Evolutionary conservation across 2,329 filamentous ascomycete species (phyloP).

Genomic region (Alternaria arbusti): DNA sequence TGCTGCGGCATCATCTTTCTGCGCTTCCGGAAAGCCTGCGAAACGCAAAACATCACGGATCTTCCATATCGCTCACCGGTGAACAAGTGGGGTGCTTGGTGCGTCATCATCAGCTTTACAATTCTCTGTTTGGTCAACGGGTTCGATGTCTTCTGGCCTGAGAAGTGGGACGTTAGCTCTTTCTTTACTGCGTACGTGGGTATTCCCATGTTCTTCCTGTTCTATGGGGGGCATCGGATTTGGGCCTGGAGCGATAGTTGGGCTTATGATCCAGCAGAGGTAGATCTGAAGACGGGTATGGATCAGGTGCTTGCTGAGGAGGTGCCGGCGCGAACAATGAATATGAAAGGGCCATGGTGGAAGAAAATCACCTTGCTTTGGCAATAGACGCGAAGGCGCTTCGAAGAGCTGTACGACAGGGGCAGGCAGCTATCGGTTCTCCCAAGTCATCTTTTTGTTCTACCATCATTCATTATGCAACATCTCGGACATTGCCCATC

Average conservation of each 20-base stretch:
- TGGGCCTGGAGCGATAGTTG: slow-evolving; percentile 58
- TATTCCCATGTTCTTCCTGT: slow-evolving; percentile 64
- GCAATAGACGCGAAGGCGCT: slow-evolving; percentile 19
- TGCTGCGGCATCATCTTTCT: slow-evolving; percentile 64
- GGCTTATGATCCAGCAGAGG: slow-evolving; percentile 56
- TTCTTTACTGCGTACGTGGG: slow-evolving; percentile 74
- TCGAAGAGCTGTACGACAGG: background rate
- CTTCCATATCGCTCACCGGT: slow-evolving; percentile 62
- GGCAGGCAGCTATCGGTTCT: background rate
- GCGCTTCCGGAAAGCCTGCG: slow-evolving; percentile 66
- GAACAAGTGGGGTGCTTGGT: slow-evolving; percentile 70
- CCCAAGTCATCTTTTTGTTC: background rate
- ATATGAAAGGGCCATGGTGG: slow-evolving; percentile 25
- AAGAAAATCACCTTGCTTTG: slow-evolving; percentile 35
- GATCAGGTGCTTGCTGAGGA: slow-evolving; percentile 42
- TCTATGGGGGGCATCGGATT: slow-evolving; percentile 62
- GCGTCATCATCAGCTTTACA: slow-evolving; percentile 63
- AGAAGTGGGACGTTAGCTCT: slow-evolving; percentile 65
- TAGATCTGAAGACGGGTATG: slow-evolving; percentile 60
- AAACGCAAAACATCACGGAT: slow-evolving; percentile 58
- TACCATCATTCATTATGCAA: background rate
- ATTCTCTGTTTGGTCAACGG: slow-evolving; percentile 76
- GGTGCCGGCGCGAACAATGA: slow-evolving; percentile 29
- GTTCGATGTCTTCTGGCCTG: slow-evolving; percentile 74
- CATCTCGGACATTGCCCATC: background rate